Evolutionary conservation across 129 eudicot species (phyloP).

Genomic region (Dittrichia graveolens): DNA sequence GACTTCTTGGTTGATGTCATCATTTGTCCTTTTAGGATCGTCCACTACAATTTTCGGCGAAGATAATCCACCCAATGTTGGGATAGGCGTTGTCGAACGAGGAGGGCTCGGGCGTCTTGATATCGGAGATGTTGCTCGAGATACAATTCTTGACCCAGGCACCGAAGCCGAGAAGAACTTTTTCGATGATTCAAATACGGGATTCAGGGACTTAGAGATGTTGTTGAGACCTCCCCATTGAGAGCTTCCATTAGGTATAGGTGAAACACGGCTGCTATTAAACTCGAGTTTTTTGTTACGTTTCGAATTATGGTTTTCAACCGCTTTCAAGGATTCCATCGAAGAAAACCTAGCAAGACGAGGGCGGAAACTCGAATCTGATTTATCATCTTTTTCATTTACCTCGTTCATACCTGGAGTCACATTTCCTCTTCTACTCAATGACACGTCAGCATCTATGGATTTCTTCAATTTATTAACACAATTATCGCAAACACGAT

Average conservation of each 20-base stretch:
- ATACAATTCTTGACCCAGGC: constrained; percentile 95
- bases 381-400: constrained; percentile 64
- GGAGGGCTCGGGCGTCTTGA: constrained; percentile 94
- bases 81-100: constrained; percentile 96
- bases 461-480: constrained; percentile 68
- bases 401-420: constrained; percentile 50
- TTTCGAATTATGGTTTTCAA: constrained; percentile 66
- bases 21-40: constrained; percentile 63
- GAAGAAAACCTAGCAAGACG: constrained; percentile 78
- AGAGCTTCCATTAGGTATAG: constrained; percentile 84
- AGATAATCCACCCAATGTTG: constrained; percentile 88
- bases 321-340: constrained; percentile 73
- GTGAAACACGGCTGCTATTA: constrained; percentile 91
- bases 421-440: constrained; percentile 65
- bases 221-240: constrained; percentile 83
- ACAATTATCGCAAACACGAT: constrained; percentile 95
- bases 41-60: constrained; percentile 69
- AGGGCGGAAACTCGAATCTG: constrained; percentile 69
- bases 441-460: constrained; percentile 46
- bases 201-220: constrained; percentile 75
- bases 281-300: constrained; percentile 82
- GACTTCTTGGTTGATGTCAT: constrained; percentile 70
- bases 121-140: constrained; percentile 96
- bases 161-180: constrained; percentile 96
- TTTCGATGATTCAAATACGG: constrained; percentile 88